These are phyloP conservation scores for Raphanus hybrid DNA, from an alignment of 441 rosid species.

Conservation along the genomic window DNA sequence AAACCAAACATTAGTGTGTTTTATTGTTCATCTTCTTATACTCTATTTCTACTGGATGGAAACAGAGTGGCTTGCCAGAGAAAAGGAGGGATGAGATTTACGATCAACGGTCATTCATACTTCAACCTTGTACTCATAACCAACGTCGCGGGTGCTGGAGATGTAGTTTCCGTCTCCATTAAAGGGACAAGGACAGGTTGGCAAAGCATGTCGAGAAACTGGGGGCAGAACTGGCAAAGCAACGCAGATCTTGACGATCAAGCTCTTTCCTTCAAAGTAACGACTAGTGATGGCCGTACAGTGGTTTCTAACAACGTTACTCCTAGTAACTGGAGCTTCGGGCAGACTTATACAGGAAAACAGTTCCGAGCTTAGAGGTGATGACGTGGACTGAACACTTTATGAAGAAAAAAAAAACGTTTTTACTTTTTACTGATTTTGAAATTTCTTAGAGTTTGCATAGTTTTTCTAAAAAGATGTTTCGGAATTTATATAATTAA, in stretches of 20 bases:
- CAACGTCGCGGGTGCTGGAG: constrained; percentile 77
- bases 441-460: constrained; percentile 33
- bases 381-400: constrained; percentile 29
- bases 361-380: constrained; percentile 46
- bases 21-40: neutral
- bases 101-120: constrained; percentile 74
- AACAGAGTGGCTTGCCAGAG: constrained; percentile 61
- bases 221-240: constrained; percentile 88
- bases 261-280: constrained; percentile 62
- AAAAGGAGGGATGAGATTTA: constrained; percentile 67
- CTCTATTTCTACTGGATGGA: neutral
- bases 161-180: constrained; percentile 54
- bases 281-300: constrained; percentile 60
- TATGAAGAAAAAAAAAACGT: constrained; percentile 1
- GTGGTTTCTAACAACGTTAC: constrained; percentile 49
- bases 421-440: constrained; percentile 33
- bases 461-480: constrained; percentile 16
- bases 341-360: constrained; percentile 58
- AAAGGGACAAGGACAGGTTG: constrained; percentile 65
- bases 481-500: constrained; percentile 20
- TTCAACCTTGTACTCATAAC: constrained; percentile 69
- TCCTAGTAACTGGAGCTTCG: constrained; percentile 62
- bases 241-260: constrained; percentile 62
- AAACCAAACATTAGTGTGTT: neutral
- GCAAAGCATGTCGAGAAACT: constrained; percentile 72